Percentiles rank a stretch among this genome's conserved stretches.
Conservation (phyloP, 495 filamentous ascomycete species). For the Penicillium atrosanguineum region DNA sequence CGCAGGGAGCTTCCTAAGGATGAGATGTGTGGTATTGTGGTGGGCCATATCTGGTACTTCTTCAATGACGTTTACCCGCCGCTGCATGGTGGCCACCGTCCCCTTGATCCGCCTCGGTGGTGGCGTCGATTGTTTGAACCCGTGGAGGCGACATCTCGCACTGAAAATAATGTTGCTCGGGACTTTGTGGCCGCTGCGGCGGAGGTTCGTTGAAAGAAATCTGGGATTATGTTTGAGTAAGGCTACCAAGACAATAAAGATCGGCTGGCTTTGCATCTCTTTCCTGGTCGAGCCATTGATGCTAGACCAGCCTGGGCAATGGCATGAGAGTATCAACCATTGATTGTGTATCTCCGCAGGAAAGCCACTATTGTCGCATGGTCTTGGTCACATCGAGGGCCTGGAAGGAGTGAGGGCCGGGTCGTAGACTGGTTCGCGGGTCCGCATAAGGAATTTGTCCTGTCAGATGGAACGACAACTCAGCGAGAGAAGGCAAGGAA, state of each 20-base stretch:
- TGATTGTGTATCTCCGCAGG: neutral
- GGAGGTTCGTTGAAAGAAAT: constrained; percentile 33
- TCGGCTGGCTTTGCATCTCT: neutral
- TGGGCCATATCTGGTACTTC: constrained; percentile 98
- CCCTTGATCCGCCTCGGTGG: constrained; percentile 86
- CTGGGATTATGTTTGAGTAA: neutral
- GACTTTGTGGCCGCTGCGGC: constrained; percentile 42
- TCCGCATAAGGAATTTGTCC: neutral
- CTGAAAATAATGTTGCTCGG: constrained; percentile 31
- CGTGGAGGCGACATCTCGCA: constrained; percentile 24
- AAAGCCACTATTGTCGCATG: neutral
- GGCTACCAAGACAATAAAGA: neutral
- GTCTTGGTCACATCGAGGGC: neutral
- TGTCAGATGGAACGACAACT: neutral
- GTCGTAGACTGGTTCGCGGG: neutral
- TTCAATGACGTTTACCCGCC: constrained; percentile 95
- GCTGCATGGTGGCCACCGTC: constrained; percentile 78
- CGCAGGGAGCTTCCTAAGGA: constrained; percentile 90
- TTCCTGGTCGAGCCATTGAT: neutral
- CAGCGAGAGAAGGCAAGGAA: neutral
- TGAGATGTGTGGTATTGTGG: constrained; percentile 88
- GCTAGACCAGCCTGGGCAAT: neutral
- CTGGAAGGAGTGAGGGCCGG: neutral
- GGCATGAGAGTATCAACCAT: neutral
- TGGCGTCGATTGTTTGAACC: constrained; percentile 84